Base-by-base conservation (phyloP, 192 early-diverging fungal genomes). In the Coemansia sp. region DNA sequence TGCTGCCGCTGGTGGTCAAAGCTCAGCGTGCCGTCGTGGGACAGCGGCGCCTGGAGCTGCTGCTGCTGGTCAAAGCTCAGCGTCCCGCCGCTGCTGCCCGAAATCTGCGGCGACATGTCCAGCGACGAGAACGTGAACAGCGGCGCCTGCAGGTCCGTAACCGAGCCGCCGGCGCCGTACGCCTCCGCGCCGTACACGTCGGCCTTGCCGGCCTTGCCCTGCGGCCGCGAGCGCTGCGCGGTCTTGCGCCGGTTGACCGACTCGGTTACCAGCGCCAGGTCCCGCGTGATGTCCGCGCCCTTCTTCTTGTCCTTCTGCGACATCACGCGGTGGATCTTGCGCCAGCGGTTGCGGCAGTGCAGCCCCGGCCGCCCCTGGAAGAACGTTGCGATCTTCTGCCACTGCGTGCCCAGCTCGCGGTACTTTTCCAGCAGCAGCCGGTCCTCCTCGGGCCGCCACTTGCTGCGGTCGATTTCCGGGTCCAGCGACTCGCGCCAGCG, bases 401-500 rank as follows among this genome's bases (percentile, higher is more conserved):
- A 90, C 58, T 87, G 85, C 30, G 81, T 87, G 11, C 88, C 88
- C 41, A 64, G 82, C 40, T 87, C 83, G 11, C 62, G 59, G 55
- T 79, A 84, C 56, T 84, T 83, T 20, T 82, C 73, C 43, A 86
- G 60, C 29, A 89, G 56, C 2, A 82, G 51, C 1, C 58, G 60
- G 58, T 89, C 87, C 29, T 89, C 87, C 28, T 85, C 82, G 5
- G 82, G 67, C 5, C 73, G 81, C 87, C 87, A 89, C 26, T 82
- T 81, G 20, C 82, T 81, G 6, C 87, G 79, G 31, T 89, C 84
- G 14, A 89, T 89, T 7, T 79, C 71, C 9, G 92, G 92, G 64
- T 94, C 90, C 29, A 94, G 74, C 45, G 85, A 84, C 74, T 94
- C 92, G 20, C 85, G 78, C 85, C 92, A 95, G 23, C 93, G 79